Percentiles rank a stretch among this genome's conserved stretches.
phyloP scores from a whole-genome alignment of 257 asterid species.

The Coffea eugenioides region DNA sequence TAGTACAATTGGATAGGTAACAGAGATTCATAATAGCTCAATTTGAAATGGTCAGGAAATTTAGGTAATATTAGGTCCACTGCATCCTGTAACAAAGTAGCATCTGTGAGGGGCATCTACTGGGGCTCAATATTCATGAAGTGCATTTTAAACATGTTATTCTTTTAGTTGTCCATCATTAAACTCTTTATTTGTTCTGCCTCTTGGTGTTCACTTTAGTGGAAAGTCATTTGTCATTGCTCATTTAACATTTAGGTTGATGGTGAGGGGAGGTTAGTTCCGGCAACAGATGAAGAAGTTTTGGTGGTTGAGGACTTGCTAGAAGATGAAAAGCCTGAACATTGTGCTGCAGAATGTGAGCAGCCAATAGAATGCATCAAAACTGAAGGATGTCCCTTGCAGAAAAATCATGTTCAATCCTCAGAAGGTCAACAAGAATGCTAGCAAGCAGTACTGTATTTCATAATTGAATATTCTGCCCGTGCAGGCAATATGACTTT shows the following conservation, averaged over 20 bases:
- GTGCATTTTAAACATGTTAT: not conserved
- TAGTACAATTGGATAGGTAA: not conserved
- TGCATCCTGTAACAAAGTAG: not conserved
- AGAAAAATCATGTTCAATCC: slow-evolving; percentile 27
- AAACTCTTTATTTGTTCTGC: not conserved
- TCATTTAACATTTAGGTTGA: slow-evolving; percentile 58
- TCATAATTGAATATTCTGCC: not conserved
- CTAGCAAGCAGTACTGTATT: not conserved
- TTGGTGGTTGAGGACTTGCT: slow-evolving; percentile 74
- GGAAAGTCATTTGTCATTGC: slow-evolving; percentile 1
- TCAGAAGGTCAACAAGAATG: slow-evolving; percentile 44
- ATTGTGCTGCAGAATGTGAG: slow-evolving; percentile 27
- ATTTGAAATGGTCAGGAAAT: not conserved
- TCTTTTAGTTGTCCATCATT: not conserved
- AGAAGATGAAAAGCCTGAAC: slow-evolving; percentile 54
- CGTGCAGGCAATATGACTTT: not conserved
- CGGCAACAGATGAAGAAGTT: slow-evolving; percentile 93
- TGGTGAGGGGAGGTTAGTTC: slow-evolving; percentile 83
- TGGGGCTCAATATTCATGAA: not conserved
- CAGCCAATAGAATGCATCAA: slow-evolving; percentile 36
- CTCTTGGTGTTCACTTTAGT: not conserved
- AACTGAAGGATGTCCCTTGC: slow-evolving; percentile 24
- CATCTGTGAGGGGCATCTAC: not conserved
- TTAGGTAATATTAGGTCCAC: not conserved
- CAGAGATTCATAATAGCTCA: not conserved